These are phyloP conservation scores for Eutrema yunnanense DNA, from an alignment of 345 rosid genomes.

Conservation along the genomic window DNA sequence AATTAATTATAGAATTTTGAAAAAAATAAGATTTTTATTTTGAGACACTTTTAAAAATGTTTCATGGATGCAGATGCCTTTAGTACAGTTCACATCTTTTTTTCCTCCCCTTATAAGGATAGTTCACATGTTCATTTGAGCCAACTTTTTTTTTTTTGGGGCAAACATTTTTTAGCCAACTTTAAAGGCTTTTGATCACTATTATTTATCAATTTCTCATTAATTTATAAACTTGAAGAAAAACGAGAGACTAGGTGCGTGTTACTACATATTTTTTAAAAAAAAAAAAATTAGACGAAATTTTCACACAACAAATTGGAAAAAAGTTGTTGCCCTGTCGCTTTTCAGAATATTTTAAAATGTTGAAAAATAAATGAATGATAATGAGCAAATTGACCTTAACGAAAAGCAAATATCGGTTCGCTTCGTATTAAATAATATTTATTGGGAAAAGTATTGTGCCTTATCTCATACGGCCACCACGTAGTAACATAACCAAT, in stretches of 20 bases:
- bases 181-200: background rate
- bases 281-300: background rate
- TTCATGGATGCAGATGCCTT: too few species aligned
- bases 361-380: constrained; percentile 8
- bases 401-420: constrained; percentile 19
- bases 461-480: constrained; percentile 18
- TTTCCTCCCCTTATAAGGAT: background rate
- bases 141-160: background rate
- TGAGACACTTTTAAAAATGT: too few species aligned
- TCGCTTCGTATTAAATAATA: constrained; percentile 5
- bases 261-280: background rate
- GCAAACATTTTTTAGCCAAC: too few species aligned
- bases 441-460: background rate
- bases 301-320: background rate
- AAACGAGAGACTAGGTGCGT: background rate
- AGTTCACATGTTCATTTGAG: constrained; percentile 6
- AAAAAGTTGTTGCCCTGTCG: constrained; percentile 25
- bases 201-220: background rate
- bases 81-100: constrained; percentile 6
- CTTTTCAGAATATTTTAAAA: constrained; percentile 5
- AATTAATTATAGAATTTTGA: too few species aligned
- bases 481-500: constrained; percentile 16
- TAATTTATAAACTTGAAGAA: background rate
- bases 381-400: constrained; percentile 27
- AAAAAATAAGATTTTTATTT: too few species aligned